Evolutionary conservation across 805 yeast species (phyloP), one percentile per base, ranked within the genome.

Genomic region (Ogataea corticis): DNA sequence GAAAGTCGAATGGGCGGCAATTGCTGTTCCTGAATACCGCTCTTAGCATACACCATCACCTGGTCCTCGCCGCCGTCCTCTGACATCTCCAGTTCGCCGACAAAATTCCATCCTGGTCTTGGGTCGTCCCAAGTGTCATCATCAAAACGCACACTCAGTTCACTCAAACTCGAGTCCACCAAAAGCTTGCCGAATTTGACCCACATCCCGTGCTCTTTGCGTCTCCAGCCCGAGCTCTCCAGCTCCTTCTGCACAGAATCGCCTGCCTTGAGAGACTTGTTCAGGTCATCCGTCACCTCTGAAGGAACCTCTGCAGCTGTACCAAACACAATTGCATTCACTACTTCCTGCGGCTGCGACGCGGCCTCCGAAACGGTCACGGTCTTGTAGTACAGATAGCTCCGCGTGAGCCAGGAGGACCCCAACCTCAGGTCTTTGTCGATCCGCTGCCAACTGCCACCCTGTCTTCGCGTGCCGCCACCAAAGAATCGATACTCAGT

Each of bases 101-200:
- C 30, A 11, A 41, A 19, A 21, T 48, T 44, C n/a, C 51, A 48
- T 17, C 7, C 38, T 33, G 17, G 31, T 34, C 53, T n/a, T 19
- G 35, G 42, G 16, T 35, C 14, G 4, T 36, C 38, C 96, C 96
- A 90, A 1, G 87, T 83, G 51, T 82, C 87, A 2, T 62, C 59
- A 1, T 96, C 95, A 67, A 81, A 90, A 29, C 91, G 65, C 1
- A 88, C 72, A 51, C 86, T 88, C 11, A 89, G 55, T 2, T 75
- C 87, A 7, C 81, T 76, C 6, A 84, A 62, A 1, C 81, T 69
- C 16, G 62, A 48, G 10, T 59, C 53, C 31, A 63, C 33, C 6
- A 46, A 43, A 38, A 47, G 71, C 4, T 57, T 45, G 4, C 81
- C 88, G 41, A 69, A 69, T 50, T 77, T 76, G 25, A 78, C 69